Base-by-base conservation (phyloP, 768 basidiomycete genomes). In the Amanita jacksonii region DNA sequence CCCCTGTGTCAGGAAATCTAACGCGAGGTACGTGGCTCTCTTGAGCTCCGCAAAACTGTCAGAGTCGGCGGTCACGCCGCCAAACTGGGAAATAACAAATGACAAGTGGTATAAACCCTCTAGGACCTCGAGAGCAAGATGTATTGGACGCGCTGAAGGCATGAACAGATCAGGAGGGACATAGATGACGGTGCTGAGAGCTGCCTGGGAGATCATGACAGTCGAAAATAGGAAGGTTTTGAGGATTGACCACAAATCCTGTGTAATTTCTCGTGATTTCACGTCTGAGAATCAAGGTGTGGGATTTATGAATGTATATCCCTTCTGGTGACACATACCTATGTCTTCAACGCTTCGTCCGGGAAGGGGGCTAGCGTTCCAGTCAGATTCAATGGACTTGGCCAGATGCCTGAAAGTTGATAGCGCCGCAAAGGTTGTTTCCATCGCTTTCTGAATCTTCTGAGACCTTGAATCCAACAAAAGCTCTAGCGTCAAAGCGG, bases 51-150 rank as follows among this genome's bases (percentile, higher is more conserved):
- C 54, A 54, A 93, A 84, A 2, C 80, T 76, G 16, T 69, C 69
- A 12, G 69, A 59, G 1, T 73, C 69, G 1, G 73, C 70, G 3
- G 76, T 71, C 19, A 84, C 69, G 6, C 85, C 84, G 2, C 89
- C 89, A 51, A 91, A 89, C 52, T 83, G 77, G 7, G 81, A 76
- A 6, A 90, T 76, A 38, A 90, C 73, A 53, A 87, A 87, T 2
- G 86, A 77, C 15, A 89, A 66, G 54, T 78, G 72, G 8, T 74
- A 77, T 8, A 91, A 68, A 0, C 73, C 74, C 20, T 69, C 67
- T 0, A 91, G 61, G 4, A 72, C 66, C 10, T 67, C 59, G 4
- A 73, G 61, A 1, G 84, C 78, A 8, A 89, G 64, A 3, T 68
- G 49, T 5, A 69, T 61, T 6, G 36, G 41, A 4, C 34, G 13